phyloP scores from a whole-genome alignment of 2,329 filamentous ascomycete genomes.

The Knoxdaviesia capensis region DNA sequence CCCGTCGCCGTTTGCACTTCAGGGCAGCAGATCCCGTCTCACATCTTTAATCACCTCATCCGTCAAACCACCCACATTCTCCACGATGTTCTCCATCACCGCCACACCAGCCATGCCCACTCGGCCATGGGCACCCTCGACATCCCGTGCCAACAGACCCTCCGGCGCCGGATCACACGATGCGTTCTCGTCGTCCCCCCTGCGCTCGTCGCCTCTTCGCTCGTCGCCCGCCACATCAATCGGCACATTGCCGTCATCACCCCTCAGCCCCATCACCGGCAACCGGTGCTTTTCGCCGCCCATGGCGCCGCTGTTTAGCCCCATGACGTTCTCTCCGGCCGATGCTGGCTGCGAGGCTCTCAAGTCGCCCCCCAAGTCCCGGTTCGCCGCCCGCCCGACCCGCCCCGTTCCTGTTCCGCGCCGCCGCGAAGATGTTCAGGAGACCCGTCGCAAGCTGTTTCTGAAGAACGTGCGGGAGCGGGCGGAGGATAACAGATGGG shows the following conservation, averaged over 20 bases:
- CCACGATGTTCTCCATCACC: slow-evolving; percentile 20
- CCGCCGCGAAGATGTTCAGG: slow-evolving; percentile 39
- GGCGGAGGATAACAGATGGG: slow-evolving; percentile 37
- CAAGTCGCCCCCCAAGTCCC: slow-evolving; percentile 14
- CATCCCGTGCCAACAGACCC: too few species aligned
- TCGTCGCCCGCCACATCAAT: slow-evolving; percentile 26
- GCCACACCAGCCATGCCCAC: slow-evolving; percentile 21
- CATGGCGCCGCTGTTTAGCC: slow-evolving; percentile 8
- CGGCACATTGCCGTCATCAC: slow-evolving; percentile 22
- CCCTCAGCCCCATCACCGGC: slow-evolving; percentile 20
- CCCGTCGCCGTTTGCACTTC: too few species aligned
- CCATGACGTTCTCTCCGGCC: too few species aligned
- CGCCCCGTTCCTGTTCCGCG: slow-evolving; percentile 44
- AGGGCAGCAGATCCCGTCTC: too few species aligned
- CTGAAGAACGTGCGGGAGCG: slow-evolving; percentile 44
- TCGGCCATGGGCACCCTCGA: slow-evolving; percentile 14
- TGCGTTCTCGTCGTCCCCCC: background rate
- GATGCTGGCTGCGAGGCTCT: too few species aligned
- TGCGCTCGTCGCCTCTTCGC: slow-evolving; percentile 33
- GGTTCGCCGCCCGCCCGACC: slow-evolving; percentile 30
- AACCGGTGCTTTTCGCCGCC: slow-evolving; percentile 27
- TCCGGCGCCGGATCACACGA: too few species aligned
- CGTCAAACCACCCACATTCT: too few species aligned
- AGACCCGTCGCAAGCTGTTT: slow-evolving; percentile 46
- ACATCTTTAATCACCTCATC: too few species aligned